Percentiles rank a stretch among this genome's conserved stretches.
Conservation (phyloP, 257 asterid species). For the Anisodus acutangulus region DNA sequence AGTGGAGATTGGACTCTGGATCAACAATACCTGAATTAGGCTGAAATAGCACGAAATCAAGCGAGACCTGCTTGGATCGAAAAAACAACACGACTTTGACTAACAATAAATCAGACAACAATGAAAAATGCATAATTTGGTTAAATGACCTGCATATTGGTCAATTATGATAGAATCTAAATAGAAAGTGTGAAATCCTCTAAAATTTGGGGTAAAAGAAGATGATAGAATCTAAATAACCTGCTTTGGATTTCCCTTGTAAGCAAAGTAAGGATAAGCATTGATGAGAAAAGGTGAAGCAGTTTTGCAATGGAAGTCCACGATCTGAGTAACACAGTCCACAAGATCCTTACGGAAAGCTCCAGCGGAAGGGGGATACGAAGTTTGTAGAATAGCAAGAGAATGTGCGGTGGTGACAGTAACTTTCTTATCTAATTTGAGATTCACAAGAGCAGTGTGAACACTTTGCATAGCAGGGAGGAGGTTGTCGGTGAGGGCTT, state of each 20-base stretch:
- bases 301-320: constrained; percentile 66
- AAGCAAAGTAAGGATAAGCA: constrained; percentile 87
- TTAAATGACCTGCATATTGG: too few relatives aligned
- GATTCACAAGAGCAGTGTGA: constrained; percentile 60
- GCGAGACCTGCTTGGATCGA: constrained; percentile 48
- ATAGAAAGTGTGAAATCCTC: too few relatives aligned
- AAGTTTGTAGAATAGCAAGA: constrained; percentile 63
- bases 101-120: too few relatives aligned
- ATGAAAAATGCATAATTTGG: too few relatives aligned
- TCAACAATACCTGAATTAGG: constrained; percentile 56
- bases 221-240: constrained; percentile 27
- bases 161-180: too few relatives aligned
- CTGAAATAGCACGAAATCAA: constrained; percentile 70
- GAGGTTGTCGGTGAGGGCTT: constrained; percentile 55
- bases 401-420: constrained; percentile 81
- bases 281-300: constrained; percentile 73
- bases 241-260: constrained; percentile 66
- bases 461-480: constrained; percentile 80
- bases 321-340: constrained; percentile 47
- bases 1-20: constrained; percentile 55
- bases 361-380: constrained; percentile 89
- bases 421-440: constrained; percentile 62
- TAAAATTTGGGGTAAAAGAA: too few relatives aligned
- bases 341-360: constrained; percentile 61
- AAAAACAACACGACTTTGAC: too few relatives aligned